Conservation (phyloP, 78 protist genomes). For the Anaeramoeba flamelloides region DNA sequence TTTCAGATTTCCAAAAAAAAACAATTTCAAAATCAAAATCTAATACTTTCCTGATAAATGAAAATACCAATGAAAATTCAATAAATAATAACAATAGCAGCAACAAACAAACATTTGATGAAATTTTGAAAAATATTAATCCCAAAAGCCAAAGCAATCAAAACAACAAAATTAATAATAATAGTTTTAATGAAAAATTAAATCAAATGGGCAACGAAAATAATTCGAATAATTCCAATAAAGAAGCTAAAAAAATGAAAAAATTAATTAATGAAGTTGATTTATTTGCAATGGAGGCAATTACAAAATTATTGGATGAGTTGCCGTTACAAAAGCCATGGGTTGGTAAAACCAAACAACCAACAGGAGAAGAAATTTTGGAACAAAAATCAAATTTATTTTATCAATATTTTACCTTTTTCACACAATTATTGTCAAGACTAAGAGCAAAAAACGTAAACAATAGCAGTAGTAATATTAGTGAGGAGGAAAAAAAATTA, state of each 20-base stretch:
- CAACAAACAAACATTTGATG: no score
- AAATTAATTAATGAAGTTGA: background rate
- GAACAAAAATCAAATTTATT: slow-evolving; percentile 17
- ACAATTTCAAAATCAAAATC: background rate
- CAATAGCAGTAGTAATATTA: background rate
- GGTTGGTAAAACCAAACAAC: background rate
- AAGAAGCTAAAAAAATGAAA: background rate
- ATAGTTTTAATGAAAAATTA: no score
- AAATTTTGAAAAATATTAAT: no score
- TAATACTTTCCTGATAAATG: background rate
- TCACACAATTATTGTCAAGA: slow-evolving; percentile 24
- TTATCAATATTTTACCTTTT: slow-evolving; percentile 34
- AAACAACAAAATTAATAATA: no score
- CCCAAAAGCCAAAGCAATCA: no score
- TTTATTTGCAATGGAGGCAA: background rate
- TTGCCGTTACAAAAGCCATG: background rate
- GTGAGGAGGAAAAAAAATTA: background rate
- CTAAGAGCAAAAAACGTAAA: no score
- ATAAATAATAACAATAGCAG: no score
- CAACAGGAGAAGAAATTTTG: slow-evolving; percentile 9
- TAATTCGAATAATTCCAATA: background rate
- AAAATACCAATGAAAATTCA: no score
- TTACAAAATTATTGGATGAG: background rate
- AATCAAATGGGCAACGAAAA: background rate
- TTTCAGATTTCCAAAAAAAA: background rate